A percentile compares a stretch with the other conserved stretches of the same genome.
Evolutionary conservation across 306 rosid genomes (phyloP).

Genomic region (Inga oerstediana): DNA sequence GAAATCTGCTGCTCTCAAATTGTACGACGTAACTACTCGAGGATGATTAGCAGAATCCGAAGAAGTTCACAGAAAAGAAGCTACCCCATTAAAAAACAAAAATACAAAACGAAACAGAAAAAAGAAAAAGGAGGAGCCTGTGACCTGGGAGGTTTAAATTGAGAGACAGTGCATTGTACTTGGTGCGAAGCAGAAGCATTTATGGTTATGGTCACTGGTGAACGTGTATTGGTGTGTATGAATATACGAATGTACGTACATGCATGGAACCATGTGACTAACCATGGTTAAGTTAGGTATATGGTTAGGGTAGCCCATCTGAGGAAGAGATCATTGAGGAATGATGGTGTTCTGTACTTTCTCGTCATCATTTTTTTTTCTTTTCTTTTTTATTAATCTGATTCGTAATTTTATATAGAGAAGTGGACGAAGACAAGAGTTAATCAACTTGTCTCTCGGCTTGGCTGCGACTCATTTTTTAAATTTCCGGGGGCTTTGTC

Average conservation of each 20-base stretch:
- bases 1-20: not conserved
- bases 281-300: slow-evolving; percentile 56
- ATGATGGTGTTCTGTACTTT: slow-evolving; percentile 86
- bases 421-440: slow-evolving; percentile 34
- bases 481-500: slow-evolving; percentile 67
- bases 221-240: not conserved
- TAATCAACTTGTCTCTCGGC: slow-evolving; percentile 27
- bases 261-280: slow-evolving; percentile 56
- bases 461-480: slow-evolving; percentile 58
- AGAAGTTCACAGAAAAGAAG: not conserved
- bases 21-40: not conserved
- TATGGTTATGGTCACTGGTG: slow-evolving; percentile 37
- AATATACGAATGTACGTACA: slow-evolving; percentile 19
- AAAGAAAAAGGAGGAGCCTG: not conserved
- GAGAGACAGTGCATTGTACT: slow-evolving; percentile 43
- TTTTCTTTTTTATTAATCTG: slow-evolving; percentile 11
- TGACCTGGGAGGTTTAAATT: slow-evolving; percentile 34
- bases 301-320: slow-evolving; percentile 52
- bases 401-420: slow-evolving; percentile 8
- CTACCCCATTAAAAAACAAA: not conserved
- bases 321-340: slow-evolving; percentile 80
- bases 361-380: slow-evolving; percentile 4
- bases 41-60: slow-evolving; percentile 9
- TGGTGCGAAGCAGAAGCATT: slow-evolving; percentile 53
- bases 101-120: not conserved